These are phyloP conservation scores for Vaucheria bursata DNA, from an alignment of 352 stramenopile species.

Conservation along the genomic window DNA sequence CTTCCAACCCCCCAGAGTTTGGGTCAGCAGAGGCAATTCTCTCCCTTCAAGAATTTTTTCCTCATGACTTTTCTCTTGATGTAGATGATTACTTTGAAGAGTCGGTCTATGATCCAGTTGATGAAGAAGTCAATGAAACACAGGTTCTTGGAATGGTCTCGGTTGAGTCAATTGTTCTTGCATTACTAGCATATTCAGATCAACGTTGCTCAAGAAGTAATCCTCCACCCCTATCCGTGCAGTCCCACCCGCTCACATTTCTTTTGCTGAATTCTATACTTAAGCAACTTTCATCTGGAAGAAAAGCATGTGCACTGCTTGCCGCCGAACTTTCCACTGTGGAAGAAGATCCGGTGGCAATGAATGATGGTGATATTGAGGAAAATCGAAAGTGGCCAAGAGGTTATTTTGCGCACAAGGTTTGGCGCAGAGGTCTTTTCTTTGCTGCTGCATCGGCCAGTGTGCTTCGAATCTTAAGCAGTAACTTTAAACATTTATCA, in stretches of 20 bases:
- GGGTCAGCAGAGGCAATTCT: too few relatives aligned
- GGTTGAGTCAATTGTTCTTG: too few relatives aligned
- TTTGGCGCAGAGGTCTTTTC: not conserved
- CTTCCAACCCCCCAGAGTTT: too few relatives aligned
- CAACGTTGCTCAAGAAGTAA: too few relatives aligned
- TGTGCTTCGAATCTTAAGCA: not conserved
- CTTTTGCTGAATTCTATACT: not conserved
- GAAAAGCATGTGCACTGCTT: not conserved
- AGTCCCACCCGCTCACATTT: not conserved
- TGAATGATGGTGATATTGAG: not conserved
- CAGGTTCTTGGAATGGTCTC: too few relatives aligned
- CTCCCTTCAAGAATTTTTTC: too few relatives aligned
- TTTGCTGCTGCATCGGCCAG: not conserved
- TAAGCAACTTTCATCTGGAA: not conserved
- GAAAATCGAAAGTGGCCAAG: not conserved
- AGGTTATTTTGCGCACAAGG: not conserved
- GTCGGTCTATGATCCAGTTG: too few relatives aligned
- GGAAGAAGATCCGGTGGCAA: not conserved
- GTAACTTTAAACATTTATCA: not conserved
- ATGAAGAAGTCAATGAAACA: too few relatives aligned
- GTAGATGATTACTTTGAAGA: too few relatives aligned
- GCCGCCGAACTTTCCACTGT: not conserved
- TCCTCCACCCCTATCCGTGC: too few relatives aligned
- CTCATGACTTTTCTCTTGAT: too few relatives aligned
- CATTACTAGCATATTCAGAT: too few relatives aligned